Evolutionary conservation across 1,139 yeast species (phyloP).

Genomic region (Yamadazyma kanchanaburiensis): DNA sequence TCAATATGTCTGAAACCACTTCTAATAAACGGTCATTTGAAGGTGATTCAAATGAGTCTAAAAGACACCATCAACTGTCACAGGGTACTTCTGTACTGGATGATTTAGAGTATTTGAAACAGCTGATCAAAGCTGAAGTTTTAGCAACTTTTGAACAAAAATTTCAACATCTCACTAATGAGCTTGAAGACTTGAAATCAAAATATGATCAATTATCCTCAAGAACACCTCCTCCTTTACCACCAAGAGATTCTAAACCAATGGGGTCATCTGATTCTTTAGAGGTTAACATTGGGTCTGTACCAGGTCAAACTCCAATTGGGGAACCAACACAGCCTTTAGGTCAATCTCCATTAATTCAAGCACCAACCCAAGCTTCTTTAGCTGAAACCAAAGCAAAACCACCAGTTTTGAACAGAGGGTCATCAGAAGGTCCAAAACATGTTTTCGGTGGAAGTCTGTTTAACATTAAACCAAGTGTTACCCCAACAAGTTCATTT

Average conservation of each 20-base stretch:
- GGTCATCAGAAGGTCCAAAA: conserved; percentile 3
- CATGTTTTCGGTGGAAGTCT: conserved; percentile 32
- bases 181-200: conserved; percentile 16
- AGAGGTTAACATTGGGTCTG: conserved; percentile 1
- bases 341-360: too few relatives aligned
- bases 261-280: background rate
- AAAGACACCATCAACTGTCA: conserved; percentile 1
- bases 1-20: background rate
- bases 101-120: conserved; percentile 14
- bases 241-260: conserved; percentile 9
- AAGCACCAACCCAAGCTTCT: background rate
- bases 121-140: conserved; percentile 15
- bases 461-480: conserved; percentile 19
- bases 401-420: conserved; percentile 6
- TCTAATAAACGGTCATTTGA: conserved; percentile 6
- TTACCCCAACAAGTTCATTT: conserved; percentile 18
- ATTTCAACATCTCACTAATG: conserved; percentile 18
- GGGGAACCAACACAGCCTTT: too few relatives aligned
- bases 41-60: conserved; percentile 2
- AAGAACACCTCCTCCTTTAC: conserved; percentile 12
- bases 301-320: too few relatives aligned
- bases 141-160: conserved; percentile 17
- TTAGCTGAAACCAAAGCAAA: background rate
- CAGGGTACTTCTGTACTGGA: conserved; percentile 3
- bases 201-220: conserved; percentile 7